phyloP scores from a whole-genome alignment of 495 filamentous ascomycete genomes.

The Tuber brumale region DNA sequence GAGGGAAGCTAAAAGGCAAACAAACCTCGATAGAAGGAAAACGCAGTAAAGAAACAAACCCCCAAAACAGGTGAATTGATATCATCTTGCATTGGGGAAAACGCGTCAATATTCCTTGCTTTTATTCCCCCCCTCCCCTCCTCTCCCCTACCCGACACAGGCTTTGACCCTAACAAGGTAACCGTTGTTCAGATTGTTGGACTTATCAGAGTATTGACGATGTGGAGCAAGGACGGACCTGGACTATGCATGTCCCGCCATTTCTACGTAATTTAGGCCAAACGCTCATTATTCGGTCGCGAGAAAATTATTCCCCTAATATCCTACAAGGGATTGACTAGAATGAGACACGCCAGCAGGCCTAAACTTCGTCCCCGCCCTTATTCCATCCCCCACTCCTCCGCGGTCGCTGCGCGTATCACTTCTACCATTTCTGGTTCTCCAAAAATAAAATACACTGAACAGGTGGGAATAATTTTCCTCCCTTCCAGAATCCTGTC shows the following conservation, averaged over 20 bases:
- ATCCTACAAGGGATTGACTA: neutral
- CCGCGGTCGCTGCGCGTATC: neutral
- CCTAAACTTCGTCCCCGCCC: neutral
- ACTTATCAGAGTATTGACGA: neutral
- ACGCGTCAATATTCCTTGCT: neutral
- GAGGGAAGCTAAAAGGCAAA: neutral
- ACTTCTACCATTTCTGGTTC: neutral
- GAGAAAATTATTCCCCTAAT: neutral
- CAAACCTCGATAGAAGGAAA: neutral
- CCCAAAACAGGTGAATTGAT: neutral
- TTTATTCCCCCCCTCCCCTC: neutral
- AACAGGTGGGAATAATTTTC: neutral
- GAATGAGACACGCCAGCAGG: neutral
- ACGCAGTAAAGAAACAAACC: neutral
- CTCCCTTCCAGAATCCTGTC: neutral
- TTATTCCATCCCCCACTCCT: neutral
- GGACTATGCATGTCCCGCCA: neutral
- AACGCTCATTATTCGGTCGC: neutral
- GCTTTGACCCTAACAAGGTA: neutral
- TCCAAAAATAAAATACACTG: neutral
- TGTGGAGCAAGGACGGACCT: neutral
- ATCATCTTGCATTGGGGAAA: neutral
- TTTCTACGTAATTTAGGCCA: neutral
- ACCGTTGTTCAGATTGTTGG: neutral
- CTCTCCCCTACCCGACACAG: neutral